Conservation (phyloP, 148 eudicot species). For the Polygonum maritimum region DNA sequence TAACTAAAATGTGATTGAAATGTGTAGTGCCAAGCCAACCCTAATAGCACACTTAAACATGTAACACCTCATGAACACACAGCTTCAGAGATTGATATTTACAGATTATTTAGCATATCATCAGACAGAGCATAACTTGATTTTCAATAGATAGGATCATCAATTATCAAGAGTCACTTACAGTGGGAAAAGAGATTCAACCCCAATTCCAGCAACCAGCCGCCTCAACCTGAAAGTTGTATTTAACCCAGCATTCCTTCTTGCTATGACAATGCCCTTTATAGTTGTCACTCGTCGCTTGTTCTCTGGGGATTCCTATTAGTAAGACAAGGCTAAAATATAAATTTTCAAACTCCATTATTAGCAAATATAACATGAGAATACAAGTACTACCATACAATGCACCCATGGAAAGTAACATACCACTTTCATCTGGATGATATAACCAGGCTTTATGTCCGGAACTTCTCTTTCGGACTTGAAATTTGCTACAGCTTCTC, state of each 20-base stretch:
- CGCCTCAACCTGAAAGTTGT: constrained; percentile 75
- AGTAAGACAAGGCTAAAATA: constrained; percentile 6
- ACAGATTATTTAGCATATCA: background rate
- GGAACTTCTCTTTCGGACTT: constrained; percentile 59
- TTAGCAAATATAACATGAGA: background rate
- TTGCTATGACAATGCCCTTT: constrained; percentile 88
- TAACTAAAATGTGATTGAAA: too few species aligned
- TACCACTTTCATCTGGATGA: constrained; percentile 89
- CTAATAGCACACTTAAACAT: background rate
- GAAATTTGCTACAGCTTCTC: constrained; percentile 81
- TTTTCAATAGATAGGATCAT: background rate
- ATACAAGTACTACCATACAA: background rate
- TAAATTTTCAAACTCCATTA: background rate
- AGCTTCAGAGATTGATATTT: too few species aligned
- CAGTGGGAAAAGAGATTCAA: constrained; percentile 82
- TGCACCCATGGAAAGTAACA: constrained; percentile 5
- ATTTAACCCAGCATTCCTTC: constrained; percentile 80
- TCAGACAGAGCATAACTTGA: background rate
- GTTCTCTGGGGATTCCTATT: constrained; percentile 78
- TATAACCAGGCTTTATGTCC: constrained; percentile 80
- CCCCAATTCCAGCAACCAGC: constrained; percentile 75
- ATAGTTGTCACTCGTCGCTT: constrained; percentile 66
- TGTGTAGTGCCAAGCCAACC: too few species aligned
- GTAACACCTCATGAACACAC: background rate
- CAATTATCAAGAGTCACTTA: constrained; percentile 28